phyloP scores from a whole-genome alignment of 805 yeast species.

The Wickerhamiella brachini region DNA sequence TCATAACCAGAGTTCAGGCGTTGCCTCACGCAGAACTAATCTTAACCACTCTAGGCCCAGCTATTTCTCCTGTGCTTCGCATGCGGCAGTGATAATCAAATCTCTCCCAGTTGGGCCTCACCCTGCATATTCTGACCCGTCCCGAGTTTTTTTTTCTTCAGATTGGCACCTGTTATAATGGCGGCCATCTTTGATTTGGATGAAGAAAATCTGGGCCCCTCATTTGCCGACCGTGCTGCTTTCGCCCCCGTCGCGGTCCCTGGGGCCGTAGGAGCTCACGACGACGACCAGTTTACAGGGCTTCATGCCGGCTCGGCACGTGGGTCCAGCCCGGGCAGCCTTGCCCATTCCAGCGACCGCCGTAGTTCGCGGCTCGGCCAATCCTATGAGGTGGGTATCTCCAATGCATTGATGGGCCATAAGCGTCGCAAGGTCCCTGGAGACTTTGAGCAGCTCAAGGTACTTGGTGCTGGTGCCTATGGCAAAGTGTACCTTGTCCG shows the following conservation, averaged over 20 bases:
- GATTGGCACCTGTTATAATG: background rate
- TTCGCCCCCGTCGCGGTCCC: background rate
- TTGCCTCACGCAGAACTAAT: too few species aligned
- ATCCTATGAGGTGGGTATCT: conserved; percentile 38
- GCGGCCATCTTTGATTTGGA: conserved; percentile 4
- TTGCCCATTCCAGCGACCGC: conserved; percentile 1
- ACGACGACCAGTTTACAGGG: background rate
- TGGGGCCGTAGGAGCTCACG: background rate
- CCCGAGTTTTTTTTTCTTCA: background rate
- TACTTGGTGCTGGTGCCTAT: conserved; percentile 76
- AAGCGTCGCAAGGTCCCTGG: conserved; percentile 19
- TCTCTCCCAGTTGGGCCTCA: background rate
- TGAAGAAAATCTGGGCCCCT: background rate
- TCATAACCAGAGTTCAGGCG: too few species aligned
- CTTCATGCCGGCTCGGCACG: background rate
- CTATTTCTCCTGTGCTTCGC: background rate
- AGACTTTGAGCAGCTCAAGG: conserved; percentile 65
- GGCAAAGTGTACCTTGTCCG: conserved; percentile 75
- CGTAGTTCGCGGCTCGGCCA: conserved; percentile 2
- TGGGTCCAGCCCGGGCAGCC: background rate
- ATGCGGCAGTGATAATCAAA: background rate
- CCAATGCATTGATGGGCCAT: conserved; percentile 15
- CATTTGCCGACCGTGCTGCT: conserved; percentile 1
- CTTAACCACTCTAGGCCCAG: background rate
- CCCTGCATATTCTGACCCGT: background rate